A percentile compares a stretch with the other conserved stretches of the same genome.
These are phyloP conservation scores for Exophiala calicioides DNA, from an alignment of 2,329 filamentous ascomycete genomes.

Conservation along the genomic window DNA sequence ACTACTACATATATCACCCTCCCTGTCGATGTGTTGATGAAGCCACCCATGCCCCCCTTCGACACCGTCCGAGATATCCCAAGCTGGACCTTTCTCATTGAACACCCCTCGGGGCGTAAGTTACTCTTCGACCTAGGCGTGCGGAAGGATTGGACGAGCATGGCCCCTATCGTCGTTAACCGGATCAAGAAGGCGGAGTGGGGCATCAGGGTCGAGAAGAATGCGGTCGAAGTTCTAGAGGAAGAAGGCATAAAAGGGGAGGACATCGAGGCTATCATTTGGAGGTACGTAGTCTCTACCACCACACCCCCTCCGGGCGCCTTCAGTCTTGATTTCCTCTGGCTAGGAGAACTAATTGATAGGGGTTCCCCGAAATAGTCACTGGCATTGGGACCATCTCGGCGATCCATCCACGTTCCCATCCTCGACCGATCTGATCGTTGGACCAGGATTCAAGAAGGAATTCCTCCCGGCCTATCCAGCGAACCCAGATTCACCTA, in stretches of 20 bases:
- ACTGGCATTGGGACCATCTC: too few species aligned
- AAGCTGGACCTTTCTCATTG: constrained; percentile 1
- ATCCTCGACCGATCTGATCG: too few species aligned
- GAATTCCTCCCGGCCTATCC: too few species aligned
- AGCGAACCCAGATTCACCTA: too few species aligned
- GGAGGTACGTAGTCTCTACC: not conserved
- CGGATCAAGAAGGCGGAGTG: not conserved
- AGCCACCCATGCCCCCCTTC: too few species aligned
- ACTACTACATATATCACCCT: too few species aligned
- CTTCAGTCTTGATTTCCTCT: not conserved
- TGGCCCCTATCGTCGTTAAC: not conserved
- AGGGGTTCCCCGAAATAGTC: not conserved
- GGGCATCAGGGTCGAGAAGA: not conserved
- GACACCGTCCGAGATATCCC: too few species aligned
- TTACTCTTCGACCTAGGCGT: constrained; percentile 3
- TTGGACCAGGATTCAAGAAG: too few species aligned
- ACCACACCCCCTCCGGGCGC: not conserved
- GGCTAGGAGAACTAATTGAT: not conserved
- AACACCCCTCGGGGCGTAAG: constrained; percentile 2
- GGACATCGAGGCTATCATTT: not conserved
- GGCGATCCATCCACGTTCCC: too few species aligned
- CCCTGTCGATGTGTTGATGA: too few species aligned
- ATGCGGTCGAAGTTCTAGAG: not conserved
- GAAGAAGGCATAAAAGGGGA: not conserved
- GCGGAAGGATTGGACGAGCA: not conserved